Conservation (phyloP, 257 asterid species). For the Ilex asprella region DNA sequence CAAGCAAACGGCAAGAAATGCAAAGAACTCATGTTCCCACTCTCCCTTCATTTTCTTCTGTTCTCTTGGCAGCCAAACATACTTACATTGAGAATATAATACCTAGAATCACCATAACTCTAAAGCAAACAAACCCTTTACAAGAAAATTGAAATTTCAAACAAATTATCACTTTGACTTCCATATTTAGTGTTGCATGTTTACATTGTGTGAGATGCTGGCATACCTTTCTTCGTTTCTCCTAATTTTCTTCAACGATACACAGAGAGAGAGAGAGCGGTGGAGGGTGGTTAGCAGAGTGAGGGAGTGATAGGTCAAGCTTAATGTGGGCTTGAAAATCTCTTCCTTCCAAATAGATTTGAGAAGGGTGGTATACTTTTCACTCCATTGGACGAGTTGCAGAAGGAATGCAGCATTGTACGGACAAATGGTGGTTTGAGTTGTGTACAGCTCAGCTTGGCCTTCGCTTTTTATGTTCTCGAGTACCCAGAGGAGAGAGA, state of each 20-base stretch:
- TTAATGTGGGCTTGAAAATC: background rate
- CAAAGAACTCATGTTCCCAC: background rate
- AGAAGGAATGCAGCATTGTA: constrained; percentile 18
- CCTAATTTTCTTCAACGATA: background rate
- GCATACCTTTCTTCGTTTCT: background rate
- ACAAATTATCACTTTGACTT: background rate
- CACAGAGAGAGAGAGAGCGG: background rate
- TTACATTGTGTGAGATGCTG: background rate
- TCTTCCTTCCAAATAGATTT: background rate
- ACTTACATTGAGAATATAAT: too few species aligned
- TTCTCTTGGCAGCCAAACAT: background rate
- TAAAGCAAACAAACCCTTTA: background rate
- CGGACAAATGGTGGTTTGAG: constrained; percentile 26
- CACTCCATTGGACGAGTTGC: background rate
- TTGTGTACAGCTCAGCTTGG: constrained; percentile 42
- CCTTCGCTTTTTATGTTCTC: background rate
- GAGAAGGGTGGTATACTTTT: background rate
- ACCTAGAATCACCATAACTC: background rate
- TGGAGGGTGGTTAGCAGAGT: background rate
- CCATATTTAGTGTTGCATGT: background rate
- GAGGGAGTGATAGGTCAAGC: background rate
- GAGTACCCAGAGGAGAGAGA: too few species aligned
- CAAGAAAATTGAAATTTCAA: background rate
- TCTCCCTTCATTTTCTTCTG: background rate
- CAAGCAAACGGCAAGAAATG: background rate